These are phyloP conservation scores for Penicillium steckii DNA, from an alignment of 495 filamentous ascomycete species.

Conservation along the genomic window DNA sequence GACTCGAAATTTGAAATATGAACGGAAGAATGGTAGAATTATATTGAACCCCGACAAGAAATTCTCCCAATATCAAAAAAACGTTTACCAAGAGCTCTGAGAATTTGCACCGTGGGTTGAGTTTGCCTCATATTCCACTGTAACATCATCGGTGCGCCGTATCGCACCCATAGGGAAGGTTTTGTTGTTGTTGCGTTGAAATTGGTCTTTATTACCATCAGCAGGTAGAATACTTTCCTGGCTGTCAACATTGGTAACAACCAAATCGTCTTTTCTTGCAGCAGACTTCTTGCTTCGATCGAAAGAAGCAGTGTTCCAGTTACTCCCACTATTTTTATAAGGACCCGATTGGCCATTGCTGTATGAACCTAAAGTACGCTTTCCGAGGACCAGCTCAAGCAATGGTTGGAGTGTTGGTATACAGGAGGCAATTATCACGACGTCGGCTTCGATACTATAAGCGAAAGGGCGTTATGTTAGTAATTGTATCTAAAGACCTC, in stretches of 20 bases:
- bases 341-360: constrained; percentile 2
- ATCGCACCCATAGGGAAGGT: constrained; percentile 17
- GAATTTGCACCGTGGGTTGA: background rate
- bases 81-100: background rate
- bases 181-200: background rate
- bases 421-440: constrained; percentile 43
- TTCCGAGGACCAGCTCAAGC: constrained; percentile 36
- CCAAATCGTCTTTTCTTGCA: constrained; percentile 13
- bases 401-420: constrained; percentile 43
- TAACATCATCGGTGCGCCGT: constrained; percentile 31
- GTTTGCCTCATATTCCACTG: constrained; percentile 24
- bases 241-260: constrained; percentile 29
- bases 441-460: constrained; percentile 43
- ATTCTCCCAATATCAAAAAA: too few relatives aligned
- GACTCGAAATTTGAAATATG: too few relatives aligned
- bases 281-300: constrained; percentile 17
- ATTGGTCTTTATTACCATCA: background rate
- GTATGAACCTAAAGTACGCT: constrained; percentile 26
- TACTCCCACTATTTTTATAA: background rate
- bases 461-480: too few relatives aligned
- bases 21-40: too few relatives aligned
- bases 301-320: constrained; percentile 4
- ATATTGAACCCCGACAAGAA: too few relatives aligned
- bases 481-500: too few relatives aligned
- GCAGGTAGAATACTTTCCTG: constrained; percentile 30